These are phyloP conservation scores for Amyloporia xantha DNA, from an alignment of 768 basidiomycete genomes.

Conservation along the genomic window DNA sequence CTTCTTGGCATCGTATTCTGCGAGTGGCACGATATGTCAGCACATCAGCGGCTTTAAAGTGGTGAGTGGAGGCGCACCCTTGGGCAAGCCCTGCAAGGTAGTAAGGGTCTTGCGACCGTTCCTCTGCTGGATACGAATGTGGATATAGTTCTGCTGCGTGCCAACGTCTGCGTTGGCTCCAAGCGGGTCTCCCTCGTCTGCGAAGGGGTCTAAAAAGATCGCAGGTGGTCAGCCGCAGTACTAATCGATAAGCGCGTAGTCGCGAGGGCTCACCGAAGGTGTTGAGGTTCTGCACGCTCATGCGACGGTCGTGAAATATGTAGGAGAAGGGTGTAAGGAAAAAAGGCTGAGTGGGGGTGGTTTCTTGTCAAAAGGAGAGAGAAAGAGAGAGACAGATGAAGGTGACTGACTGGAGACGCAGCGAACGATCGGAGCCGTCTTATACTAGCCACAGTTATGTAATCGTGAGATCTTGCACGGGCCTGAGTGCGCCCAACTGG, in stretches of 20 bases:
- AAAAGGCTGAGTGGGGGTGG: conserved; percentile 43
- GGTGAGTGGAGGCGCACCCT: conserved; percentile 43
- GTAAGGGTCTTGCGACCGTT: conserved; percentile 99
- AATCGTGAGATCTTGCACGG: conserved; percentile 13
- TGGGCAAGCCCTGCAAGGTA: conserved; percentile 91
- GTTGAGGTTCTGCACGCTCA: conserved; percentile 92
- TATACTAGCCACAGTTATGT: conserved; percentile 17
- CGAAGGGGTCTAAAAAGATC: conserved; percentile 75
- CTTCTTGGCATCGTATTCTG: conserved; percentile 97
- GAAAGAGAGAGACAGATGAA: conserved; percentile 15
- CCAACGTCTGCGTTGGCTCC: conserved; percentile 69
- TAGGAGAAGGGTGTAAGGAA: conserved; percentile 25
- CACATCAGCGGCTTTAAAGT: background rate
- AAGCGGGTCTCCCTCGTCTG: conserved; percentile 86
- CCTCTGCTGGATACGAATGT: conserved; percentile 97
- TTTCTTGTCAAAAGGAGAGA: conserved; percentile 22
- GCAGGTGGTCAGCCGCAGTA: conserved; percentile 7
- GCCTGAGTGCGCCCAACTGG: background rate
- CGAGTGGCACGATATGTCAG: conserved; percentile 3
- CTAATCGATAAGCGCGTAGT: conserved; percentile 15
- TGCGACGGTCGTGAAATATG: conserved; percentile 49
- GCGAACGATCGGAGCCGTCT: conserved; percentile 11
- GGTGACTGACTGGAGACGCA: conserved; percentile 5
- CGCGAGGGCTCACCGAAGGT: conserved; percentile 53
- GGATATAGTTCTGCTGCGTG: conserved; percentile 78